phyloP scores from a whole-genome alignment of 257 asterid genomes.

The Scutellaria barbata region DNA sequence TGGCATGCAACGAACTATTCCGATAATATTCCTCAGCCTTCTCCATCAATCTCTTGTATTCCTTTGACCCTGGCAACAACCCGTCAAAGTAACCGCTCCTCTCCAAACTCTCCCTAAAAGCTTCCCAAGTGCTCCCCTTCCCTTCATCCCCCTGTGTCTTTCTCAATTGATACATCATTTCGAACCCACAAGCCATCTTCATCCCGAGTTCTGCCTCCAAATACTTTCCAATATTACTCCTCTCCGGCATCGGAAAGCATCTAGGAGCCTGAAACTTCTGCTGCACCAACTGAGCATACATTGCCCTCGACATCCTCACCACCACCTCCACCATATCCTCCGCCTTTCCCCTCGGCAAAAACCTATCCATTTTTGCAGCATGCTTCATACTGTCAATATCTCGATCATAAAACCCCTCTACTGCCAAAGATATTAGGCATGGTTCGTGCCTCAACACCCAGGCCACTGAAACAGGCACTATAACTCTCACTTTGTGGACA shows the following conservation, averaged over 20 bases:
- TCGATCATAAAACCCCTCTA: constrained; percentile 88
- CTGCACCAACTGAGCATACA: constrained; percentile 92
- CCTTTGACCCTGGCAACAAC: constrained; percentile 77
- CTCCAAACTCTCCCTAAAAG: constrained; percentile 68
- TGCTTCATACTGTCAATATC: constrained; percentile 89
- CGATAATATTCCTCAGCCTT: constrained; percentile 76
- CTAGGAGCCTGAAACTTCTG: constrained; percentile 85
- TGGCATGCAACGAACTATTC: constrained; percentile 59
- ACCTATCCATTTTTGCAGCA: constrained; percentile 79
- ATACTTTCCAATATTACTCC: constrained; percentile 60
- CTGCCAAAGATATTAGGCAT: constrained; percentile 66
- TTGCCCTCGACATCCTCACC: constrained; percentile 87
- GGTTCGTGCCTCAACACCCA: constrained; percentile 82
- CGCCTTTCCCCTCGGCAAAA: constrained; percentile 60
- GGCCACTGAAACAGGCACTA: constrained; percentile 74
- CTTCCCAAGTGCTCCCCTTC: constrained; percentile 93
- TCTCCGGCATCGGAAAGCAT: constrained; percentile 79
- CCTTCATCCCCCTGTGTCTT: constrained; percentile 83
- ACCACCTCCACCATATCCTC: constrained; percentile 76
- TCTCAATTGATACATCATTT: constrained; percentile 86
- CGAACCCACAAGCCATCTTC: constrained; percentile 93
- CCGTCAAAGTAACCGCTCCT: constrained; percentile 78
- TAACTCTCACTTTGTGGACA: constrained; percentile 67
- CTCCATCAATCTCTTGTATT: constrained; percentile 71
- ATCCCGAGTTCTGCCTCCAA: constrained; percentile 89